Conservation (phyloP, 305 asterid species). For the Fraxinus albicans region DNA sequence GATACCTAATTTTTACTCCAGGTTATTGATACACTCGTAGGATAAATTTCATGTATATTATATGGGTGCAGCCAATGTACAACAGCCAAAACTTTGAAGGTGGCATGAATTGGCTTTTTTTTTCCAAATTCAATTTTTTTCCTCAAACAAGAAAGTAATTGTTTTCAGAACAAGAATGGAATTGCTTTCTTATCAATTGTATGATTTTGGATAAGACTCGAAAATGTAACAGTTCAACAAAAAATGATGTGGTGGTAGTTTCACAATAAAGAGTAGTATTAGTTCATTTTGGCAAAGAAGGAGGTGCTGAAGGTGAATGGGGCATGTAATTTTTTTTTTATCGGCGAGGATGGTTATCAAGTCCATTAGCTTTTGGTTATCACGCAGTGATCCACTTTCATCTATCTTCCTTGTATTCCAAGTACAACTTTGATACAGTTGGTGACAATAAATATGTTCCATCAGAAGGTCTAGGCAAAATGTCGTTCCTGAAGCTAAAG, state of each 20-base stretch:
- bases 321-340: neutral
- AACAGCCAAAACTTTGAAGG: neutral
- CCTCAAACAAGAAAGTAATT: neutral
- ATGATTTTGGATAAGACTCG: neutral
- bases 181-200: neutral
- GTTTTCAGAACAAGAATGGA: neutral
- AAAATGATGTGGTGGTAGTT: neutral
- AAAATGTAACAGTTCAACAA: neutral
- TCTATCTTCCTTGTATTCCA: neutral
- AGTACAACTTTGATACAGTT: neutral
- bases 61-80: neutral
- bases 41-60: neutral
- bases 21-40: neutral
- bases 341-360: neutral
- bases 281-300: neutral
- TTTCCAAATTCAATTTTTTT: neutral
- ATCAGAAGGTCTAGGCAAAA: neutral
- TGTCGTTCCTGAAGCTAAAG: neutral
- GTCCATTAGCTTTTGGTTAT: neutral
- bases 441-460: too few species aligned
- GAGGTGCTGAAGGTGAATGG: neutral
- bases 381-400: neutral
- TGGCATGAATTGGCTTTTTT: neutral
- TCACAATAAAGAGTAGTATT: neutral
- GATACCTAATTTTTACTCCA: neutral